phyloP scores from a whole-genome alignment of 23 red algal species.

The Agarophyton chilense region DNA sequence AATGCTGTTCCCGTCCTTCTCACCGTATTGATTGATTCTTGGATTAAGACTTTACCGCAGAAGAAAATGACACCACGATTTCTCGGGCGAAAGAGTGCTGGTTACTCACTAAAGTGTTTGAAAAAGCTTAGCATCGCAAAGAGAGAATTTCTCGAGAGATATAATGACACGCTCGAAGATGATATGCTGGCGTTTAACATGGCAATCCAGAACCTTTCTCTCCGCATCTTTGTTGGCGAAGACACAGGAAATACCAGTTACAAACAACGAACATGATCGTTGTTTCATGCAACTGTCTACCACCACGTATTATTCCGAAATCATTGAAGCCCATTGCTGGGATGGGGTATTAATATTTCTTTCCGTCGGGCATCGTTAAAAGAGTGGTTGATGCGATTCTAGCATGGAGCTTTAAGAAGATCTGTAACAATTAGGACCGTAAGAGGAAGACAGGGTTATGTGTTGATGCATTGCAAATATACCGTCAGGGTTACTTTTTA shows the following conservation, averaged over 20 bases:
- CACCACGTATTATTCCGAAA: too few species aligned
- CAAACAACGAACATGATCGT: too few species aligned
- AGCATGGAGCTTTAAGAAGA: too few species aligned
- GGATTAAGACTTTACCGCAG: background rate
- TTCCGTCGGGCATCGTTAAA: too few species aligned
- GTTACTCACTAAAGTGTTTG: background rate
- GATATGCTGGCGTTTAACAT: background rate
- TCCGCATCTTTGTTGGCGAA: background rate
- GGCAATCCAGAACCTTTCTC: background rate
- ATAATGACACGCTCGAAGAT: background rate
- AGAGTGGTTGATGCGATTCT: too few species aligned
- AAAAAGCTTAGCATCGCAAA: background rate
- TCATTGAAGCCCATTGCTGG: too few species aligned
- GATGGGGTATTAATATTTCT: too few species aligned
- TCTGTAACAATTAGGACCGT: too few species aligned
- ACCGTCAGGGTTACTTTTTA: background rate
- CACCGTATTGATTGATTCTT: conserved; percentile 11
- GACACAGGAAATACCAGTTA: background rate
- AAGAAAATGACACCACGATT: background rate
- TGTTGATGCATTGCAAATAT: background rate
- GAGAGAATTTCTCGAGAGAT: background rate
- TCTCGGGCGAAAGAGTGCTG: background rate
- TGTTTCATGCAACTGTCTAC: too few species aligned
- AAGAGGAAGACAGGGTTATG: background rate
- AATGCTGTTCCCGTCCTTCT: conserved; percentile 33